Evolutionary conservation across 768 basidiomycete genomes (phyloP).

Genomic region (Tephrocybe sp.): DNA sequence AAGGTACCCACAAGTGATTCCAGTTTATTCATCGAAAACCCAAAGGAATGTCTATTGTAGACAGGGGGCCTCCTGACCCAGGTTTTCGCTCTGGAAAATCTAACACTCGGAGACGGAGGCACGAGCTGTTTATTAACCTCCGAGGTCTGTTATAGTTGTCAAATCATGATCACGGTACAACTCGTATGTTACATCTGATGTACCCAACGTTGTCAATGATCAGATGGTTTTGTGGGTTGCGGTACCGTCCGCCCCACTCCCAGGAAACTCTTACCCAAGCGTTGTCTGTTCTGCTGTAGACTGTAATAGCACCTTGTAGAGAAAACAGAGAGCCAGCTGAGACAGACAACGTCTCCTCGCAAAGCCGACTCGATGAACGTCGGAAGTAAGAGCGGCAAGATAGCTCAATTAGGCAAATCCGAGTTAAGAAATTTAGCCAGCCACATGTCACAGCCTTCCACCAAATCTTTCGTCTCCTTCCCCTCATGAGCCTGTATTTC

Average conservation of each 20-base stretch:
- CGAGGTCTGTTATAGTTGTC: not conserved
- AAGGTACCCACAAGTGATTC: not conserved
- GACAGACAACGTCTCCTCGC: slow-evolving; percentile 1
- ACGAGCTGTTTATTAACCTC: no score
- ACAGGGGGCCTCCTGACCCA: no score
- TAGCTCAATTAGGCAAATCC: slow-evolving; percentile 20
- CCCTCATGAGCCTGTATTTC: slow-evolving; percentile 27
- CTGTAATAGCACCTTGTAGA: not conserved
- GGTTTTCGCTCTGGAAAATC: no score
- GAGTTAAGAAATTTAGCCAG: slow-evolving; percentile 22
- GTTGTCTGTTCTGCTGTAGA: not conserved
- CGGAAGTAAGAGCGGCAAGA: slow-evolving; percentile 11
- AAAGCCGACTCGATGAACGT: slow-evolving; percentile 2
- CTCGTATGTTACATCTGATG: no score
- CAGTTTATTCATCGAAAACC: no score
- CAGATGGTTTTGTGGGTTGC: no score
- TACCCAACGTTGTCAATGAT: no score
- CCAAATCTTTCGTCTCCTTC: slow-evolving; percentile 19
- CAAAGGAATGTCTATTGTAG: no score
- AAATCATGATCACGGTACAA: not conserved
- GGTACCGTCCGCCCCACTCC: no score
- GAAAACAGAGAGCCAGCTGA: not conserved
- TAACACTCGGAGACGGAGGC: no score
- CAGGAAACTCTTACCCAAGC: no score
- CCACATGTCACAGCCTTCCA: slow-evolving; percentile 21